phyloP scores from a whole-genome alignment of 1,139 yeast genomes.

The Hemisphaericaspora lyxosophila region DNA sequence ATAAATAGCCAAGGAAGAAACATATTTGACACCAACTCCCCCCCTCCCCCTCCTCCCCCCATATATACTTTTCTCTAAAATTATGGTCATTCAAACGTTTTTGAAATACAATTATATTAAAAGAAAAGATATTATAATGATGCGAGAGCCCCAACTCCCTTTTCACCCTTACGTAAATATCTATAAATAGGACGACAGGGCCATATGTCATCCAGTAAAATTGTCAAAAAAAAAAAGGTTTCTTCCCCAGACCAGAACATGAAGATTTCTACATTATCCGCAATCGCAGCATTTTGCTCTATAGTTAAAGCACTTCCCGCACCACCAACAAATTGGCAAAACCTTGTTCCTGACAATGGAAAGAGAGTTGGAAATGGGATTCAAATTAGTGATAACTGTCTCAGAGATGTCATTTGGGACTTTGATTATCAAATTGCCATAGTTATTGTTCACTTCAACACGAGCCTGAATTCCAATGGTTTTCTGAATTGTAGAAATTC shows the following conservation, averaged over 20 bases:
- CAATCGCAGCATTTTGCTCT: neutral
- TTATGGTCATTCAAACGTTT: neutral
- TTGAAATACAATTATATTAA: neutral
- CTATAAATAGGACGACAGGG: neutral
- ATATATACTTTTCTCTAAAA: no score
- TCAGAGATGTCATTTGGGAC: neutral
- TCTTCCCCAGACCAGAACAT: neutral
- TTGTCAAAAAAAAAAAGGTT: neutral
- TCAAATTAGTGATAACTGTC: neutral
- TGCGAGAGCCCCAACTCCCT: neutral
- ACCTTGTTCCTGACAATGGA: neutral
- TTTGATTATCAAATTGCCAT: neutral
- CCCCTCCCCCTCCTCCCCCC: no score
- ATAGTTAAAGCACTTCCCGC: neutral
- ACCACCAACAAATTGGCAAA: neutral
- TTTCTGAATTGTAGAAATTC: no score
- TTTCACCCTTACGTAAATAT: neutral
- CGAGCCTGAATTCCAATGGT: no score
- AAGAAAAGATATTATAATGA: neutral
- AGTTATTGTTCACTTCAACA: neutral
- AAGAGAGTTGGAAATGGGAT: neutral
- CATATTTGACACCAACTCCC: no score
- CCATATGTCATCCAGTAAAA: no score
- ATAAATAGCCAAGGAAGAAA: no score
- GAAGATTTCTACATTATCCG: neutral